Evolutionary conservation across 1,284 basidiomycete species (phyloP).

Genomic region (Ustilago esculenta): DNA sequence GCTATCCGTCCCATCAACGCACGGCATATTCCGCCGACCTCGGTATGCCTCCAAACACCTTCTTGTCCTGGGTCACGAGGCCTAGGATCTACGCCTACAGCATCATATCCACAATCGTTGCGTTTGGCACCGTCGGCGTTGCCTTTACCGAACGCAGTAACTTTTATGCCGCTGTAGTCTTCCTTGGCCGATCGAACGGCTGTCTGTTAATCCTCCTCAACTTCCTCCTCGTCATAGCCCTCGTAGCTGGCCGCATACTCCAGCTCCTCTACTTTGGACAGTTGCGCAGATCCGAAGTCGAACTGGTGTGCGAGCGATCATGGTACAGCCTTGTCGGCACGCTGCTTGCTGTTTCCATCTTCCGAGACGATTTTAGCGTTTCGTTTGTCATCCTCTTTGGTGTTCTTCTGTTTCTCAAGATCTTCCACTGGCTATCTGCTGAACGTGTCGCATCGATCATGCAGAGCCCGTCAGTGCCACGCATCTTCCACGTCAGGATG

Average conservation of each 20-base stretch:
- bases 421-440: slow-evolving; percentile 94
- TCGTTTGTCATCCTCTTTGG: slow-evolving; percentile 91
- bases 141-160: slow-evolving; percentile 86
- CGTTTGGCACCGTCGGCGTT: slow-evolving; percentile 68
- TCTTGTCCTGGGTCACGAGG: slow-evolving; percentile 34
- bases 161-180: slow-evolving; percentile 92
- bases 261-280: slow-evolving; percentile 92
- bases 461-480: slow-evolving; percentile 84
- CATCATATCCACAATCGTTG: slow-evolving; percentile 41
- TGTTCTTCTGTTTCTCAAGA: slow-evolving; percentile 90
- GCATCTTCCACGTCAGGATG: slow-evolving; percentile 86
- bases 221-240: slow-evolving; percentile 81
- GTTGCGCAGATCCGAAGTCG: slow-evolving; percentile 86
- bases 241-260: slow-evolving; percentile 79
- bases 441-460: slow-evolving; percentile 99
- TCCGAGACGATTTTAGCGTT: slow-evolving; percentile 78
- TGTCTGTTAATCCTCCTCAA: slow-evolving; percentile 78
- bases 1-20: too few relatives aligned
- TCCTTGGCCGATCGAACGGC: slow-evolving; percentile 88
- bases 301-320: slow-evolving; percentile 91
- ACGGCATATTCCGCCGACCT: too few relatives aligned
- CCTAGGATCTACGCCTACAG: slow-evolving; percentile 53
- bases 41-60: slow-evolving; percentile 32
- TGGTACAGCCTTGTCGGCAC: slow-evolving; percentile 99
- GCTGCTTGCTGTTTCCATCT: slow-evolving; percentile 93